Evolutionary conservation across 164 flowering plant genomes (phyloP).

Genomic region (Amborella trichopoda): DNA sequence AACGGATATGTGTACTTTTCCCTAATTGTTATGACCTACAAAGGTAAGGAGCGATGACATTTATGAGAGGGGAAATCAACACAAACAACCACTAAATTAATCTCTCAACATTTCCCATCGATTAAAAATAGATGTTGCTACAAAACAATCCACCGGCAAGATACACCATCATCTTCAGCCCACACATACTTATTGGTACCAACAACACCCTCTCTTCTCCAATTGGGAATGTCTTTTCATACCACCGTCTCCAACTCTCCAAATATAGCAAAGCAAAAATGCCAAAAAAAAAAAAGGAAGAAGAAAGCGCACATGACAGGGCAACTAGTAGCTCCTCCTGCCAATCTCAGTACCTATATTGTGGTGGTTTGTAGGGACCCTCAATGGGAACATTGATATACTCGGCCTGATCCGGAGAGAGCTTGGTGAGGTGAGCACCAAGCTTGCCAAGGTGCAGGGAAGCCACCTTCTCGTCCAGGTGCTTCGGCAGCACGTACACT

Average conservation of each 20-base stretch:
- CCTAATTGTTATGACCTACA: too few relatives aligned
- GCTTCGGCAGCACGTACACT: slow-evolving; percentile 19
- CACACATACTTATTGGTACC: too few relatives aligned
- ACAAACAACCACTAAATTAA: too few relatives aligned
- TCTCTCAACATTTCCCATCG: too few relatives aligned
- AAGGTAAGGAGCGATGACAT: too few relatives aligned
- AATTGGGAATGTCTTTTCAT: neutral
- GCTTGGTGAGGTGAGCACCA: slow-evolving; percentile 16
- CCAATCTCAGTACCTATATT: slow-evolving; percentile 13
- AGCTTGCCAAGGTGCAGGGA: slow-evolving; percentile 18
- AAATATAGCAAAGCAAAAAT: neutral
- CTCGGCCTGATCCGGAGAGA: slow-evolving; percentile 14
- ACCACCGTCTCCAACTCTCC: neutral
- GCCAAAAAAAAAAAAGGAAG: neutral
- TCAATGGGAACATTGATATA: slow-evolving; percentile 12
- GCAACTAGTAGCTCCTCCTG: neutral
- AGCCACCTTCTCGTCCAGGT: slow-evolving; percentile 18
- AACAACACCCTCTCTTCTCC: neutral
- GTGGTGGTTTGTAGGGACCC: slow-evolving; percentile 20
- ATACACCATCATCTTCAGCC: too few relatives aligned
- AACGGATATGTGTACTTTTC: too few relatives aligned
- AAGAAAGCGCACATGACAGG: neutral
- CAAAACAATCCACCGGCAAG: too few relatives aligned
- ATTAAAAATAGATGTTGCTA: too few relatives aligned
- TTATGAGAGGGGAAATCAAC: too few relatives aligned